Evolutionary conservation across 257 asterid species (phyloP).

Genomic region (Nyctanthes arbortristis): DNA sequence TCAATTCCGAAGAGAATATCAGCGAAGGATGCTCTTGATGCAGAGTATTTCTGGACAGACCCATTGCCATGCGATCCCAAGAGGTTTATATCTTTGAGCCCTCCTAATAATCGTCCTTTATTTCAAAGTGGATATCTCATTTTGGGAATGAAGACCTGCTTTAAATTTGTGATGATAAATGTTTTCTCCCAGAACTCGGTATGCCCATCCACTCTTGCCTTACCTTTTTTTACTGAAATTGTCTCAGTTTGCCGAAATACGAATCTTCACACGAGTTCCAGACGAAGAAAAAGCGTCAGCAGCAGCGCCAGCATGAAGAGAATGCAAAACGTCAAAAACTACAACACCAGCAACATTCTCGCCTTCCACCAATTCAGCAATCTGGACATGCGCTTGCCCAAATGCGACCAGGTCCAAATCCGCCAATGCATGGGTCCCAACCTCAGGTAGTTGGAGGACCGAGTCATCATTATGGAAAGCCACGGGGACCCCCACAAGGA

Average conservation of each 20-base stretch:
- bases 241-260: slow-evolving; percentile 71
- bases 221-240: slow-evolving; percentile 8
- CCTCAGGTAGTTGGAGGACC: slow-evolving; percentile 67
- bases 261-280: slow-evolving; percentile 92
- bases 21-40: slow-evolving; percentile 88
- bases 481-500: slow-evolving; percentile 78
- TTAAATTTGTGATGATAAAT: neutral
- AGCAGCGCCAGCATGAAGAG: slow-evolving; percentile 76
- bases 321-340: slow-evolving; percentile 71
- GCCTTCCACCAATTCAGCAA: slow-evolving; percentile 72
- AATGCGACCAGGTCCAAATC: slow-evolving; percentile 68
- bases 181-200: neutral
- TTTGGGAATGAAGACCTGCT: neutral
- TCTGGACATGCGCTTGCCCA: slow-evolving; percentile 65
- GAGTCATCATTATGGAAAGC: slow-evolving; percentile 67
- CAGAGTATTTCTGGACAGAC: slow-evolving; percentile 88
- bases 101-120: neutral
- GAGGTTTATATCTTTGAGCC: slow-evolving; percentile 42
- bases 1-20: slow-evolving; percentile 63
- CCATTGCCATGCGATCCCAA: slow-evolving; percentile 89
- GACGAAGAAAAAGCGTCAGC: slow-evolving; percentile 91
- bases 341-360: slow-evolving; percentile 65
- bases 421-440: slow-evolving; percentile 47
- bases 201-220: slow-evolving; percentile 3
- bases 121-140: neutral